Percentiles rank a stretch among this genome's conserved stretches.
Evolutionary conservation across 2,329 filamentous ascomycete genomes (phyloP).

Genomic region (Delphinella strobiligena): DNA sequence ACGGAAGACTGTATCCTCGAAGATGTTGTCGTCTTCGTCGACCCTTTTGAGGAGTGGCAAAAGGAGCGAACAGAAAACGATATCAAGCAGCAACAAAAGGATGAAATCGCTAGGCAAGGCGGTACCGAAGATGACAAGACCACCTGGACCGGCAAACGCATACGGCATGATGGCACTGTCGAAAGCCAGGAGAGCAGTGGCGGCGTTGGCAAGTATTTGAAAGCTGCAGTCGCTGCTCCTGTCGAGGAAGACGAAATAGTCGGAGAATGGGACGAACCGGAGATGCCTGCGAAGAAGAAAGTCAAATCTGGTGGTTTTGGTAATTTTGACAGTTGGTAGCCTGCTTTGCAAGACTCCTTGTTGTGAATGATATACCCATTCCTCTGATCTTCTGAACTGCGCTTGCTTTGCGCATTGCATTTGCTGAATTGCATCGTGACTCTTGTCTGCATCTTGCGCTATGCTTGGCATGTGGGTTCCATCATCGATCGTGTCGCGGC

Average conservation of each 20-base stretch:
- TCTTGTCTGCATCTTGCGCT: too few species aligned
- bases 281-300: constrained; percentile 70
- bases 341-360: too few species aligned
- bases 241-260: constrained; percentile 46
- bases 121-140: constrained; percentile 77
- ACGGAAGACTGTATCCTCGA: constrained; percentile 68
- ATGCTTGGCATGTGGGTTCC: too few species aligned
- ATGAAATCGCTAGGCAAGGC: constrained; percentile 50
- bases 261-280: constrained; percentile 50
- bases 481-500: constrained; percentile 24
- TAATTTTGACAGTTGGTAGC: constrained; percentile 88
- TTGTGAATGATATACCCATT: too few species aligned
- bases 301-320: constrained; percentile 63
- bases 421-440: too few species aligned
- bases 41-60: constrained; percentile 90
- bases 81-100: constrained; percentile 51
- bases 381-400: too few species aligned
- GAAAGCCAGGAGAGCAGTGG: constrained; percentile 36
- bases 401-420: too few species aligned
- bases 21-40: constrained; percentile 75
- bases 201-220: constrained; percentile 71
- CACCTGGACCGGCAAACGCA: constrained; percentile 92
- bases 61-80: constrained; percentile 45
- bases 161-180: constrained; percentile 55
- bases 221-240: constrained; percentile 38